A percentile compares a stretch with the other conserved stretches of the same genome.
Conservation (phyloP, 495 filamentous ascomycete species). For the Talaromyces stipitatus region DNA sequence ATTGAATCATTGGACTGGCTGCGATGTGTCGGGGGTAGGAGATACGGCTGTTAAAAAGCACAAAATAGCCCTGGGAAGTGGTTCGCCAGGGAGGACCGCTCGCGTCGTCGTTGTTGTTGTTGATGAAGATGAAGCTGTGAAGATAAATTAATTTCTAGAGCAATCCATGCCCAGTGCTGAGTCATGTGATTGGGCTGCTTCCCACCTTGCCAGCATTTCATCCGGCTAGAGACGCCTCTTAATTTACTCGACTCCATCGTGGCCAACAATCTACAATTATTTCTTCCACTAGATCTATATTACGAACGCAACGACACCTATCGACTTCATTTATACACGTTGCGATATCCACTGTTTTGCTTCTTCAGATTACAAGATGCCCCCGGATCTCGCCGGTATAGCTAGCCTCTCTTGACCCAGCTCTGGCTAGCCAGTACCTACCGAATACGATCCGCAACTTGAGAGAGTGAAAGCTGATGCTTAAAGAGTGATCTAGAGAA, state of each 20-base stretch:
- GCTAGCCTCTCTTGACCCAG: no score
- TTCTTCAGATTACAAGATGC: background rate
- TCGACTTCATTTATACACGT: background rate
- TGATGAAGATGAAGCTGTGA: background rate
- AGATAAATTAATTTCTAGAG: background rate
- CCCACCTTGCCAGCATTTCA: background rate
- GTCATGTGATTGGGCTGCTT: conserved; percentile 1
- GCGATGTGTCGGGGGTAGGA: conserved; percentile 14
- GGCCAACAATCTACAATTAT: background rate
- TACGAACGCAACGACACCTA: background rate
- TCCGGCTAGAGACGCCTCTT: background rate
- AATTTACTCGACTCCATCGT: background rate
- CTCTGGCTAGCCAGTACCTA: no score
- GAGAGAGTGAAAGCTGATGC: background rate
- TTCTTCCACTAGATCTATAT: background rate
- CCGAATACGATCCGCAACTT: no score
- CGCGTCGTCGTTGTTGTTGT: background rate
- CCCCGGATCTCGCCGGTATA: no score
- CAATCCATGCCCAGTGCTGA: background rate
- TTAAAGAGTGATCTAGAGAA: background rate
- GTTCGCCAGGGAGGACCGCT: background rate
- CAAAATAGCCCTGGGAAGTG: conserved; percentile 27
- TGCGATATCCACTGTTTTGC: background rate
- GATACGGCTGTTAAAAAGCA: conserved; percentile 26
- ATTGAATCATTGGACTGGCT: background rate